Evolutionary conservation across 2,329 filamentous ascomycete species (phyloP).

Genomic region (Lachnum nothofagi): DNA sequence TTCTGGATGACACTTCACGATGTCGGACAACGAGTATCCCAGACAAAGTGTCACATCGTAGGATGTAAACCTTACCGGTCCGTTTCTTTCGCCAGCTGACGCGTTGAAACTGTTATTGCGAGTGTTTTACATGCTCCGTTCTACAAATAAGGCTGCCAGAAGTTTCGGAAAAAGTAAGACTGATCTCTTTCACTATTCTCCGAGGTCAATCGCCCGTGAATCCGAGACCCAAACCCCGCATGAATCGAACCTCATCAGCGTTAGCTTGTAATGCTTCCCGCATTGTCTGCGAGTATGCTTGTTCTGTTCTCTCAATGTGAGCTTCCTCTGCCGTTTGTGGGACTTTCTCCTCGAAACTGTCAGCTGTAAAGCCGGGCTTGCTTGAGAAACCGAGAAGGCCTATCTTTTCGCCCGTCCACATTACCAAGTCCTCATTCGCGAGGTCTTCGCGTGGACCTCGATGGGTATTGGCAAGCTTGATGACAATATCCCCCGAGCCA

Average conservation of each 20-base stretch:
- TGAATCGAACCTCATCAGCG: slow-evolving; percentile 72
- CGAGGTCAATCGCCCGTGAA: slow-evolving; percentile 7
- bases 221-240: slow-evolving; percentile 59
- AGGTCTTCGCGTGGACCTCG: slow-evolving; percentile 33
- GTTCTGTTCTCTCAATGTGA: slow-evolving; percentile 51
- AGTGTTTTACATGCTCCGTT: not conserved
- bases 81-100: not conserved
- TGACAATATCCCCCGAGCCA: slow-evolving; percentile 65
- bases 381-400: slow-evolving; percentile 65
- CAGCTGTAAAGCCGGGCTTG: slow-evolving; percentile 42
- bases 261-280: slow-evolving; percentile 68
- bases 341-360: slow-evolving; percentile 45
- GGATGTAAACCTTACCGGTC: not conserved
- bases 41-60: not conserved
- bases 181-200: not conserved
- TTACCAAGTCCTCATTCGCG: slow-evolving; percentile 59
- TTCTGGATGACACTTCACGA: slow-evolving; percentile 1
- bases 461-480: slow-evolving; percentile 62
- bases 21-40: not conserved
- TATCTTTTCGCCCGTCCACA: slow-evolving; percentile 85
- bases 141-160: not conserved
- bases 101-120: not conserved
- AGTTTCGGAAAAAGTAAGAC: slow-evolving; percentile 2
- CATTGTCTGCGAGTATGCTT: slow-evolving; percentile 65
- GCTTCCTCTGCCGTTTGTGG: slow-evolving; percentile 40